These are phyloP conservation scores for Zygosaccharomyces bailii DNA, from an alignment of 805 yeast species.

Conservation along the genomic window DNA sequence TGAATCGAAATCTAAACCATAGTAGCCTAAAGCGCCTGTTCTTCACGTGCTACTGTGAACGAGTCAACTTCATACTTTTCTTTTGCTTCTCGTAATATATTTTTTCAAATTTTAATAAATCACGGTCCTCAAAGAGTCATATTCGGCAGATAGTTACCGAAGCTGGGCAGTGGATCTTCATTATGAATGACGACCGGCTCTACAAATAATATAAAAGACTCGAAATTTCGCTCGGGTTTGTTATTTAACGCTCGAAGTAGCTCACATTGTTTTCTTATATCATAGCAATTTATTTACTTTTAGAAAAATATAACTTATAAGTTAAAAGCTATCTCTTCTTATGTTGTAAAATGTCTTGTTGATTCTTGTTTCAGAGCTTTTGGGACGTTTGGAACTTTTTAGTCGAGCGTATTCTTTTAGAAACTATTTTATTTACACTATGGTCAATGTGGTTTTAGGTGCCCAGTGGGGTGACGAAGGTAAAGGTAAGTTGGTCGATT, in stretches of 20 bases:
- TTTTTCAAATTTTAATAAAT: neutral
- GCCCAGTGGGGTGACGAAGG: constrained; percentile 99
- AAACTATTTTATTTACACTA: constrained; percentile 12
- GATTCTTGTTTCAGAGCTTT: neutral
- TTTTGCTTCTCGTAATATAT: neutral
- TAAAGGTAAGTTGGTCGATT: constrained; percentile 94
- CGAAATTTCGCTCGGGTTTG: neutral
- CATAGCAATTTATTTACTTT: neutral
- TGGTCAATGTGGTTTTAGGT: constrained; percentile 82
- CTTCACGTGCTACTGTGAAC: neutral
- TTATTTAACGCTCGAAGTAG: neutral
- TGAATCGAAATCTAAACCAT: no score
- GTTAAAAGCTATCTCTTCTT: neutral
- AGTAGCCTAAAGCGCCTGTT: no score
- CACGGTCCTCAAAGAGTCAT: neutral
- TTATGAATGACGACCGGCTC: neutral
- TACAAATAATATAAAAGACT: neutral
- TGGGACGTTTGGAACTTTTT: neutral
- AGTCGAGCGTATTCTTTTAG: neutral
- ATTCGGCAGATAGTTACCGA: neutral
- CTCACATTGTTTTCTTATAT: neutral
- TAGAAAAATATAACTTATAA: neutral
- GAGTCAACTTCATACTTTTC: neutral
- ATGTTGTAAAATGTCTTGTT: neutral
- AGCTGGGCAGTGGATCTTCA: neutral